Percentiles rank a stretch among this genome's conserved stretches.
These are phyloP conservation scores for Colletotrichum tofieldiae DNA, from an alignment of 2,329 filamentous ascomycete species.

Conservation along the genomic window DNA sequence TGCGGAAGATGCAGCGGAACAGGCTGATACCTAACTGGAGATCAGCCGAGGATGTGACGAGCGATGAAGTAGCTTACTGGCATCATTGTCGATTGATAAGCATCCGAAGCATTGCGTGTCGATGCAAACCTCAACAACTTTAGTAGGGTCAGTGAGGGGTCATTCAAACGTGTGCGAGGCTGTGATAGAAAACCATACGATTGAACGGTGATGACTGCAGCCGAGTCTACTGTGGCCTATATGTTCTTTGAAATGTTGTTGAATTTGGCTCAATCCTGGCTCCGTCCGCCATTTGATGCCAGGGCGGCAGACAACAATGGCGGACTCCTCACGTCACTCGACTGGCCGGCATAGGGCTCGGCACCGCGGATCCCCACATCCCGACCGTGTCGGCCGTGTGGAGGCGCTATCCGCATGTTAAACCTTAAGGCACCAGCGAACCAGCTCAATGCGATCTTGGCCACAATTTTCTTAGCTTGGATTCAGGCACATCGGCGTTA, in stretches of 20 bases:
- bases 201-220: no score
- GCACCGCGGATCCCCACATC: constrained; percentile 26
- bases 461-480: constrained; percentile 11
- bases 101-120: no score
- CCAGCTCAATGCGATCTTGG: neutral
- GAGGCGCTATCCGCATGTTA: constrained; percentile 1
- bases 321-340: neutral
- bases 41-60: no score
- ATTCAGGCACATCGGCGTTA: constrained; percentile 8
- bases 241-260: no score
- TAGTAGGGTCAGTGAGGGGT: no score
- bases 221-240: no score
- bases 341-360: constrained; percentile 6
- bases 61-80: neutral
- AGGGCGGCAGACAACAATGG: neutral
- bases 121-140: no score
- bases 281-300: neutral
- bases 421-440: neutral
- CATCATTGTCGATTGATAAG: no score
- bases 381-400: constrained; percentile 10
- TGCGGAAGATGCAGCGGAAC: neutral
- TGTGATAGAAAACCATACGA: no score
- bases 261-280: no score
- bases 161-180: no score
- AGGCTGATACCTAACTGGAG: no score